Evolutionary conservation across 1,139 yeast genomes (phyloP).

Genomic region (Candida frijolesensis): DNA sequence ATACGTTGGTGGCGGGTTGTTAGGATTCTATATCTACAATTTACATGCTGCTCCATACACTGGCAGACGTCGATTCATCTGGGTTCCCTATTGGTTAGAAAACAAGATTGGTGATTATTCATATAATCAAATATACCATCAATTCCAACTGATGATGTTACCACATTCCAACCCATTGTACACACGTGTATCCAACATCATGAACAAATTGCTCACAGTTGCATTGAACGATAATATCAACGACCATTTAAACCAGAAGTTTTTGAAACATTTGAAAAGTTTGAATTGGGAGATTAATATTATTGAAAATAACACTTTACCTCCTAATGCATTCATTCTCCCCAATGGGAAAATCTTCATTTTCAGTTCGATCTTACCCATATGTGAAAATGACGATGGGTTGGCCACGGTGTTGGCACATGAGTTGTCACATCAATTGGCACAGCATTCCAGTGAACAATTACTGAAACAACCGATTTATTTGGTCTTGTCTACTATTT

Average conservation of each 20-base stretch:
- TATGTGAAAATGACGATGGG: conserved; percentile 84
- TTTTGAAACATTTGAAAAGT: conserved; percentile 34
- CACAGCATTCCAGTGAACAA: conserved; percentile 88
- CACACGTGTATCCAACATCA: conserved; percentile 56
- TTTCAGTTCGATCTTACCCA: conserved; percentile 74
- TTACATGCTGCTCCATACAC: conserved; percentile 85
- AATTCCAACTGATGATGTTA: conserved; percentile 48
- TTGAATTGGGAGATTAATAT: conserved; percentile 84
- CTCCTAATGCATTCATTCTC: conserved; percentile 94
- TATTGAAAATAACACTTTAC: conserved; percentile 59
- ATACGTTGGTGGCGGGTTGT: conserved; percentile 24
- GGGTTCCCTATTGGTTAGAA: conserved; percentile 74
- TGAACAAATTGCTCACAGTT: conserved; percentile 63
- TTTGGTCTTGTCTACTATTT: conserved; percentile 48
- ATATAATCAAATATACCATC: conserved; percentile 59
- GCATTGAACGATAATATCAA: conserved; percentile 37
- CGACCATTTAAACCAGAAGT: conserved; percentile 26
- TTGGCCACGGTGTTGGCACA: conserved; percentile 92
- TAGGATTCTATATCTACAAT: conserved; percentile 60
- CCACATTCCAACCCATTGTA: conserved; percentile 59
- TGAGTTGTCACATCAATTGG: conserved; percentile 91
- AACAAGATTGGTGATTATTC: conserved; percentile 65
- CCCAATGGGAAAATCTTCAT: conserved; percentile 97
- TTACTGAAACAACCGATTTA: conserved; percentile 66
- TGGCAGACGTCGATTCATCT: conserved; percentile 68